Percentiles rank a stretch among this genome's conserved stretches.
Conservation (phyloP, 768 basidiomycete species). For the Pleurotus cornucopiae region DNA sequence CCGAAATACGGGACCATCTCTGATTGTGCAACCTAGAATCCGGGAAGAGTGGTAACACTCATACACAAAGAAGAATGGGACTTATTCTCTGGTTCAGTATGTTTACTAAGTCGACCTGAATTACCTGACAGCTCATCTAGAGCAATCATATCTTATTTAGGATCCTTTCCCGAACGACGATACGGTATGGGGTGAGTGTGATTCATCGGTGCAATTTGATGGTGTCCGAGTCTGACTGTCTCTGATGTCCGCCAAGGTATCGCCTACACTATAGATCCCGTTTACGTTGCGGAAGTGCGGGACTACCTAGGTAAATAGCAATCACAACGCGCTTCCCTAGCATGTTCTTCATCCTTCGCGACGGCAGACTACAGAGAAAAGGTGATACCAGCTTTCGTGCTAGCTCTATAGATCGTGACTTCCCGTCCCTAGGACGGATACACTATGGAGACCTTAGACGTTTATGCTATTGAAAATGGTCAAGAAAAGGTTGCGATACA, state of each 20-base stretch:
- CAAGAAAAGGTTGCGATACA: constrained; percentile 52
- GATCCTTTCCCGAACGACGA: constrained; percentile 71
- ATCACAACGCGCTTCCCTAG: not conserved
- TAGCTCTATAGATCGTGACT: too few relatives aligned
- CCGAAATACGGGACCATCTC: not conserved
- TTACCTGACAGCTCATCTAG: not conserved
- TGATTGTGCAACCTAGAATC: constrained; percentile 41
- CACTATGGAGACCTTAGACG: constrained; percentile 72
- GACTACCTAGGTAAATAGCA: constrained; percentile 69
- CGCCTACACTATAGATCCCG: constrained; percentile 84
- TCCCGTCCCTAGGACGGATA: constrained; percentile 70
- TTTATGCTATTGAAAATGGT: constrained; percentile 57
- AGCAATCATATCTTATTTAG: constrained; percentile 23
- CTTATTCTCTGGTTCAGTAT: constrained; percentile 60
- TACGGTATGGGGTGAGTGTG: constrained; percentile 73
- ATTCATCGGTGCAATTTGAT: not conserved
- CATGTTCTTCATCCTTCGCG: constrained; percentile 8
- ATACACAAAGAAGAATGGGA: constrained; percentile 90
- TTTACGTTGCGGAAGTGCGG: constrained; percentile 68
- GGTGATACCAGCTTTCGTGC: constrained; percentile 28
- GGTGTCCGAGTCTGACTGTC: not conserved
- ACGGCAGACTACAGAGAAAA: constrained; percentile 78
- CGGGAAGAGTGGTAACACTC: constrained; percentile 88
- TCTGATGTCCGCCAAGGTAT: constrained; percentile 44
- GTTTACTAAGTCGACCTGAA: constrained; percentile 12